phyloP scores from a whole-genome alignment of 768 basidiomycete genomes.

The Russula sp. region DNA sequence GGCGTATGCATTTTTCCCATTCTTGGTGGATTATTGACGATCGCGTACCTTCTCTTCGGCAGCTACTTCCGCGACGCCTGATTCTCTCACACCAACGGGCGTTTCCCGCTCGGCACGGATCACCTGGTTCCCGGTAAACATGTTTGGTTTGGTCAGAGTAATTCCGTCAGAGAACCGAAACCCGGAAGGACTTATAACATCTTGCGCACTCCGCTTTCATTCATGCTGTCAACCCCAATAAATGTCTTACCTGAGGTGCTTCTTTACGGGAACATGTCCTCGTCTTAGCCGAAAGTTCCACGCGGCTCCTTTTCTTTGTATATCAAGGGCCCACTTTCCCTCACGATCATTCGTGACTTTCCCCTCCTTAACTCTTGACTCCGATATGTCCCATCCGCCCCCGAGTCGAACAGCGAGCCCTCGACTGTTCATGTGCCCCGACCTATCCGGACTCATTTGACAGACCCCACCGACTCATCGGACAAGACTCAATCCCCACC shows the following conservation, averaged over 20 bases:
- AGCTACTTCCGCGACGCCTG: not conserved
- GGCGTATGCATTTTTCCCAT: too few relatives aligned
- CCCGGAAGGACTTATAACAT: too few relatives aligned
- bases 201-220: not conserved
- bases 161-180: not conserved
- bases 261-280: not conserved
- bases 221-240: conserved; percentile 4
- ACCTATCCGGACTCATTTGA: not conserved
- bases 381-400: conserved; percentile 2
- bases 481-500: not conserved
- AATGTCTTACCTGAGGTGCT: not conserved
- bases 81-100: not conserved
- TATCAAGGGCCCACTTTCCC: not conserved
- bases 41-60: not conserved
- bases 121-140: not conserved
- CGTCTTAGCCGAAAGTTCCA: not conserved
- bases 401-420: not conserved
- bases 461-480: not conserved
- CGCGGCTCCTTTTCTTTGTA: not conserved
- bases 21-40: not conserved
- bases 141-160: too few relatives aligned
- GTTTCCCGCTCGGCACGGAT: not conserved
- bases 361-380: not conserved
- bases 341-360: not conserved
- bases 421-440: not conserved